These are phyloP conservation scores for Colletotrichum truncatum DNA, from an alignment of 2,329 filamentous ascomycete species.

Conservation along the genomic window DNA sequence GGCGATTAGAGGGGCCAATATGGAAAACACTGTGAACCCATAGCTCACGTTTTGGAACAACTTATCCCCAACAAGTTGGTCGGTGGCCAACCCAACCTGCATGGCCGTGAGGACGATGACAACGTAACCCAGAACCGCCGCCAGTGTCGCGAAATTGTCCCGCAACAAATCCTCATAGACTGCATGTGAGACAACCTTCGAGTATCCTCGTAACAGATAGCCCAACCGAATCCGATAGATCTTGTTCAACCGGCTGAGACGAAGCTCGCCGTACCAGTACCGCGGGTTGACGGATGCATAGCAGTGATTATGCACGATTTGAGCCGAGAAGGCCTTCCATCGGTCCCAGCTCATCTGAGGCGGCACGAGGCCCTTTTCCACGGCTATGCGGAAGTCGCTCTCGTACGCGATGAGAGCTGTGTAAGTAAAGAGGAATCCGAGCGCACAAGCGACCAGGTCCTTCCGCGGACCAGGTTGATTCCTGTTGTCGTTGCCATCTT, in stretches of 20 bases:
- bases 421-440: constrained; percentile 50
- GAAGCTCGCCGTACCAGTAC: constrained; percentile 52
- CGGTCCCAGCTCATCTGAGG: constrained; percentile 42
- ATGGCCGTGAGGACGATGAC: constrained; percentile 57
- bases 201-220: constrained; percentile 21
- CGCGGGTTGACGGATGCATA: constrained; percentile 42
- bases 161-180: constrained; percentile 25
- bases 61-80: constrained; percentile 40
- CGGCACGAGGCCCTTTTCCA: constrained; percentile 44
- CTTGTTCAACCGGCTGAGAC: constrained; percentile 48
- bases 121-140: constrained; percentile 42
- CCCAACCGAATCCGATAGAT: constrained; percentile 44
- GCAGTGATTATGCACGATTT: constrained; percentile 36
- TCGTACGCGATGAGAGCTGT: constrained; percentile 45
- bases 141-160: constrained; percentile 24
- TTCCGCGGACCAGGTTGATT: constrained; percentile 8
- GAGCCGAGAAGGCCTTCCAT: constrained; percentile 44
- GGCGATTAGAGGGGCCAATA: constrained; percentile 48
- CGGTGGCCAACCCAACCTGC: constrained; percentile 55
- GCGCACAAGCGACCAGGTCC: constrained; percentile 40
- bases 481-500: neutral
- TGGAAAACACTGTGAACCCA: constrained; percentile 58
- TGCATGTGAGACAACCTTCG: constrained; percentile 26
- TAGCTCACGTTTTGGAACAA: constrained; percentile 54
- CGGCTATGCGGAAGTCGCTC: constrained; percentile 48